A percentile compares a stretch with the other conserved stretches of the same genome.
These are phyloP conservation scores for Hypoxylon trugodes DNA, from an alignment of 495 filamentous ascomycete genomes.

Conservation along the genomic window DNA sequence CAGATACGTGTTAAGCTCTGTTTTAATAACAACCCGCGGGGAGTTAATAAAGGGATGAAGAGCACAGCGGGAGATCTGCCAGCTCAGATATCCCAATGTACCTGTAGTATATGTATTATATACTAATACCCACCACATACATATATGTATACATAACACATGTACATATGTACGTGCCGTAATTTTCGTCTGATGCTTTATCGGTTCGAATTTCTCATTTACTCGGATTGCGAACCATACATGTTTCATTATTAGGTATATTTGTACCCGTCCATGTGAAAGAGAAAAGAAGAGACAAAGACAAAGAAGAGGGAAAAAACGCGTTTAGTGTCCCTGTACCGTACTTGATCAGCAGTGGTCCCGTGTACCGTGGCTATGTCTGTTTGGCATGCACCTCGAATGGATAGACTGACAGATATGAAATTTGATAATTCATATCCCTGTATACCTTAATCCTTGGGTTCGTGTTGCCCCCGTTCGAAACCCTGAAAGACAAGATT, in stretches of 20 bases:
- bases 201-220: conserved; percentile 32
- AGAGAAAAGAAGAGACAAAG: too few species aligned
- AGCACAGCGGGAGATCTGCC: conserved; percentile 28
- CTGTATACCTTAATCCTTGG: conserved; percentile 29
- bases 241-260: background rate
- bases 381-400: conserved; percentile 41
- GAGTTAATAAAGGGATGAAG: conserved; percentile 29
- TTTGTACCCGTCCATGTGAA: background rate
- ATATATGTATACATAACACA: background rate
- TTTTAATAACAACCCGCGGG: conserved; percentile 5
- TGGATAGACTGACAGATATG: conserved; percentile 18
- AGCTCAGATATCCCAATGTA: conserved; percentile 30
- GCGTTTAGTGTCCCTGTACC: conserved; percentile 1
- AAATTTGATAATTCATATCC: conserved; percentile 33
- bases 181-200: conserved; percentile 22
- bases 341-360: conserved; percentile 30
- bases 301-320: background rate
- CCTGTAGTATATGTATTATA: conserved; percentile 7
- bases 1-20: conserved; percentile 33
- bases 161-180: conserved; percentile 9
- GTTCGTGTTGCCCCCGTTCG: conserved; percentile 28
- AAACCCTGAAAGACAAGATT: background rate
- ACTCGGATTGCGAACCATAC: too few species aligned
- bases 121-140: background rate
- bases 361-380: conserved; percentile 39